Evolutionary conservation across 345 rosid genomes (phyloP).

Genomic region (Bretschneidera sinensis): DNA sequence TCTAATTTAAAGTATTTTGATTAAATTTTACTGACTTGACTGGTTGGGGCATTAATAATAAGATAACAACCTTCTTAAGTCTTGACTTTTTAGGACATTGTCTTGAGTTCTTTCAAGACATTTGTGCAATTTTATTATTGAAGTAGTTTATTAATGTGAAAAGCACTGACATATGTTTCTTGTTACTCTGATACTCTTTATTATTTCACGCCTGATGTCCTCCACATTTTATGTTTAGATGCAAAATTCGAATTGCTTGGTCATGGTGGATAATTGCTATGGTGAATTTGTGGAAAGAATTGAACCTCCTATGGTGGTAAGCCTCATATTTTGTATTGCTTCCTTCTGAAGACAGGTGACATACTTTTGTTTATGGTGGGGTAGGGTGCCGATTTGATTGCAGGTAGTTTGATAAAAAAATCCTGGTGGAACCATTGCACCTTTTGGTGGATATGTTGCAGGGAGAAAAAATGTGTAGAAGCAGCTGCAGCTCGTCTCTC

Average conservation of each 20-base stretch:
- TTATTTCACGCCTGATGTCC: not conserved
- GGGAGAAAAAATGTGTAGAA: slow-evolving; percentile 48
- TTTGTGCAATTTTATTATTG: not conserved
- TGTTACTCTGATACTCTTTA: not conserved
- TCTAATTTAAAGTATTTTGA: too few species aligned
- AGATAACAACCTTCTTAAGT: not conserved
- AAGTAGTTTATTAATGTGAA: not conserved
- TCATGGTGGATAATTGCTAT: slow-evolving; percentile 5
- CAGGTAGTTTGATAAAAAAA: slow-evolving; percentile 72
- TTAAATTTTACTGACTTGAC: not conserved
- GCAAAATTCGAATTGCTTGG: slow-evolving; percentile 4
- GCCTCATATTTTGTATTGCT: not conserved
- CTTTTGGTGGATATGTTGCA: slow-evolving; percentile 64
- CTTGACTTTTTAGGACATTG: not conserved
- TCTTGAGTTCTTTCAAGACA: not conserved
- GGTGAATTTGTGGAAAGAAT: slow-evolving; percentile 4
- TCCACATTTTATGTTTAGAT: not conserved
- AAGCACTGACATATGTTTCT: too few species aligned
- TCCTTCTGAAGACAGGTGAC: slow-evolving; percentile 5
- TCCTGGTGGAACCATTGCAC: slow-evolving; percentile 76
- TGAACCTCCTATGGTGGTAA: slow-evolving; percentile 6
- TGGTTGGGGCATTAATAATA: not conserved
- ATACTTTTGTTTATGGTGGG: slow-evolving; percentile 13
- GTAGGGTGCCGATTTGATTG: slow-evolving; percentile 66
- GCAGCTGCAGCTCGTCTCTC: slow-evolving; percentile 69